These are phyloP conservation scores for Thraustochytrium striatum DNA, from an alignment of 352 stramenopile genomes.

Conservation along the genomic window DNA sequence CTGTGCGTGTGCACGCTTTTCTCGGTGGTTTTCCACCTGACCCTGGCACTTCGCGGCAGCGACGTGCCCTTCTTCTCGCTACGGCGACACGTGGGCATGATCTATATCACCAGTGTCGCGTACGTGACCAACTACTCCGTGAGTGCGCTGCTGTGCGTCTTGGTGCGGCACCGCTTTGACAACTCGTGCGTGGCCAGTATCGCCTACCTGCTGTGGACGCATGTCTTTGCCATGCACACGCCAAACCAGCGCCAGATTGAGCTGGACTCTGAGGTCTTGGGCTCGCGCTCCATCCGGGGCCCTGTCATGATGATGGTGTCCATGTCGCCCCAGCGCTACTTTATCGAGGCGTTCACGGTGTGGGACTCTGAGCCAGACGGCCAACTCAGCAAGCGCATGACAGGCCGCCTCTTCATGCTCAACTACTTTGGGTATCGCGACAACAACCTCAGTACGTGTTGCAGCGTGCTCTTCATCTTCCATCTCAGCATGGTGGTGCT, in stretches of 20 bases:
- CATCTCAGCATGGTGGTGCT: slow-evolving; percentile 1
- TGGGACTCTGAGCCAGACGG: slow-evolving; percentile 11
- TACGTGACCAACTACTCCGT: slow-evolving; percentile 26
- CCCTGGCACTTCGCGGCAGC: not conserved
- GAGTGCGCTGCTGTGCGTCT: slow-evolving; percentile 19
- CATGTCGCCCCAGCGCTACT: slow-evolving; percentile 33
- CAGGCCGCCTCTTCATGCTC: slow-evolving; percentile 25
- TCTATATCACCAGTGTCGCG: slow-evolving; percentile 10
- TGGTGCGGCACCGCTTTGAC: slow-evolving; percentile 21
- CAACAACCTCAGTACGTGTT: slow-evolving; percentile 19
- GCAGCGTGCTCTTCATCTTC: slow-evolving; percentile 22
- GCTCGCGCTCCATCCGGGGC: not conserved
- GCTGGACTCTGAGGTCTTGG: slow-evolving; percentile 29
- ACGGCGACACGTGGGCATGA: slow-evolving; percentile 8
- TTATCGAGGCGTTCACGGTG: slow-evolving; percentile 42
- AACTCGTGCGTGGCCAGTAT: not conserved
- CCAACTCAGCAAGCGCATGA: not conserved
- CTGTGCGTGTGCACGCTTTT: slow-evolving; percentile 2
- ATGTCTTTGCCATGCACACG: slow-evolving; percentile 46
- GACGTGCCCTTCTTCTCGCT: not conserved
- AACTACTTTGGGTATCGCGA: slow-evolving; percentile 47
- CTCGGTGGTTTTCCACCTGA: not conserved
- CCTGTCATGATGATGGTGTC: slow-evolving; percentile 30
- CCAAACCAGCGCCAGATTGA: slow-evolving; percentile 40
- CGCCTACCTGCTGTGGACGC: slow-evolving; percentile 31